phyloP scores from a whole-genome alignment of 306 rosid species.

The Acacia crassicarpa region DNA sequence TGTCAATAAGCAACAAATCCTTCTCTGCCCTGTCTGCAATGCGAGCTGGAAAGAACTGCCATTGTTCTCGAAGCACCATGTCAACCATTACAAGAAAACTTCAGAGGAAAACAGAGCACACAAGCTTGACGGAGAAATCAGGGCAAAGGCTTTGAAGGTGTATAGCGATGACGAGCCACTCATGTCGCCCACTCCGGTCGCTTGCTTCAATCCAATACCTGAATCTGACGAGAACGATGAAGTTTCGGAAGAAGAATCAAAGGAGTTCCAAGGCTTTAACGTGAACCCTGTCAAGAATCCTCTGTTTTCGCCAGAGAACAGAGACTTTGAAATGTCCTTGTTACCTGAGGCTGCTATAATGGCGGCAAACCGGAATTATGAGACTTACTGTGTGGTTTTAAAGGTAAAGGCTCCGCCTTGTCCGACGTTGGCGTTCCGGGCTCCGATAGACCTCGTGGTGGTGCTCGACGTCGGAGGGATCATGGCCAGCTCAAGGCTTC shows the following conservation, averaged over 20 bases:
- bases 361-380: slow-evolving; percentile 59
- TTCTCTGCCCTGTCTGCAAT: slow-evolving; percentile 79
- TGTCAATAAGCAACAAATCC: slow-evolving; percentile 51
- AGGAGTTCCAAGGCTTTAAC: slow-evolving; percentile 69
- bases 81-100: slow-evolving; percentile 8
- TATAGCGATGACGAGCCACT: slow-evolving; percentile 91
- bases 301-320: slow-evolving; percentile 15
- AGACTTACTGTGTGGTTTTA: slow-evolving; percentile 67
- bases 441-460: slow-evolving; percentile 77
- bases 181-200: slow-evolving; percentile 61
- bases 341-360: slow-evolving; percentile 77
- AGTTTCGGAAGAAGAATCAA: slow-evolving; percentile 33
- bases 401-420: slow-evolving; percentile 61
- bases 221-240: slow-evolving; percentile 78
- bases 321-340: slow-evolving; percentile 48
- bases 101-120: slow-evolving; percentile 22
- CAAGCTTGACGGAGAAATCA: slow-evolving; percentile 37
- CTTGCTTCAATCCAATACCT: slow-evolving; percentile 81
- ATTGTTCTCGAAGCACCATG: slow-evolving; percentile 40
- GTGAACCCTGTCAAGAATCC: slow-evolving; percentile 31
- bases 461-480: slow-evolving; percentile 70
- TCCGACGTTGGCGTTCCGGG: slow-evolving; percentile 31
- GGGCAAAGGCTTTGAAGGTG: slow-evolving; percentile 49
- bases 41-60: slow-evolving; percentile 81
- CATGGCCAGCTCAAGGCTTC: slow-evolving; percentile 50